Conservation (phyloP, 768 basidiomycete species). For the Podaxis sp. region DNA sequence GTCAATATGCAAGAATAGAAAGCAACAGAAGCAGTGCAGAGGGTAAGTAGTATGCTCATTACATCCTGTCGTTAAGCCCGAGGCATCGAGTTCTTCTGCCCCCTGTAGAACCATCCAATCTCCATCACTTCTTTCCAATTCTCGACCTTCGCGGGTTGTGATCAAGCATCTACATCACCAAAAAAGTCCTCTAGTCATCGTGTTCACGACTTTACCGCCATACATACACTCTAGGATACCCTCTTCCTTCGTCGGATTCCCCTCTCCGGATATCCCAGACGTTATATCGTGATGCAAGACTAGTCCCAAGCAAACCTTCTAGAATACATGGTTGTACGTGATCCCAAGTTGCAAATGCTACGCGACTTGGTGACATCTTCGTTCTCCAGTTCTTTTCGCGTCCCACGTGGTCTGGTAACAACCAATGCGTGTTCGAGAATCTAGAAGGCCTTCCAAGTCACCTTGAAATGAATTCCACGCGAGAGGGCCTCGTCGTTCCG, state of each 20-base stretch:
- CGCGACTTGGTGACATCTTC: conserved; percentile 5
- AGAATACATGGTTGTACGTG: conserved; percentile 13
- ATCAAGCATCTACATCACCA: conserved; percentile 10
- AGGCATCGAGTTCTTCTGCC: conserved; percentile 10
- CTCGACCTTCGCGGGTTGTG: conserved; percentile 11
- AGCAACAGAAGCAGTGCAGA: conserved; percentile 6
- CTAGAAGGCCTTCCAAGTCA: conserved; percentile 1
- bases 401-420: conserved; percentile 10
- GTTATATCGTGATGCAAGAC: not conserved
- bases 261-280: not conserved
- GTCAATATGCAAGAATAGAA: conserved; percentile 10
- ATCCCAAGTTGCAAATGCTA: conserved; percentile 11
- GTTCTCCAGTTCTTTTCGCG: conserved; percentile 3
- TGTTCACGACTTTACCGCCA: conserved; percentile 2
- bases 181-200: not conserved
- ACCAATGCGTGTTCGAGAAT: conserved; percentile 10
- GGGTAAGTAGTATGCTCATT: conserved; percentile 13
- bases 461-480: conserved; percentile 14
- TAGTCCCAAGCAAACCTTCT: conserved; percentile 13
- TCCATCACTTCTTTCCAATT: conserved; percentile 13
- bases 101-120: conserved; percentile 14
- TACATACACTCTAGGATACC: conserved; percentile 7
- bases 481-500: conserved; percentile 8
- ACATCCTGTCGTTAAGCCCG: conserved; percentile 12
- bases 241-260: conserved; percentile 10